phyloP scores from a whole-genome alignment of 139 green algal species.

The Desmodesmus armatus region DNA sequence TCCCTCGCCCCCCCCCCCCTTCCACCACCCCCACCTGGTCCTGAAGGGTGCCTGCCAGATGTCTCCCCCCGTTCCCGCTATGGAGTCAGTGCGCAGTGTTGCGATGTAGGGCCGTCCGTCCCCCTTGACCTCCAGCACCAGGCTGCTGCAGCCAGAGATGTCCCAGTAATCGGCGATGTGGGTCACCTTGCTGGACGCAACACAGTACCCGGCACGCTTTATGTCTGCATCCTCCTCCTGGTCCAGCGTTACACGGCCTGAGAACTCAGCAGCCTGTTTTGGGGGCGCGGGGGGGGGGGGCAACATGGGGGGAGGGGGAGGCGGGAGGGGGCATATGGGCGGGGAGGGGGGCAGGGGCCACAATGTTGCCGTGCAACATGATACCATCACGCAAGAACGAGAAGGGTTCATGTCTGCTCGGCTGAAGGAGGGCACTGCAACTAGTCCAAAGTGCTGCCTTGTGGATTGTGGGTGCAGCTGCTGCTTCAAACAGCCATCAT shows the following conservation, averaged over 20 bases:
- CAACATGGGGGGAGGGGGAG: background rate
- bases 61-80: conserved; percentile 29
- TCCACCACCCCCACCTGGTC: conserved; percentile 3
- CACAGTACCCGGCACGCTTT: conserved; percentile 40
- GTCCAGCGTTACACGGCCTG: background rate
- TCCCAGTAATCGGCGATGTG: conserved; percentile 44
- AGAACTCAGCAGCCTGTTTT: conserved; percentile 39
- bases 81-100: conserved; percentile 28
- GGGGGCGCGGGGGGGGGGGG: background rate
- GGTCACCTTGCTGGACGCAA: conserved; percentile 35
- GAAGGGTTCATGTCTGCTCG: too few relatives aligned
- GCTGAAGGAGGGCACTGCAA: too few relatives aligned
- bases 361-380: too few relatives aligned
- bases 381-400: too few relatives aligned
- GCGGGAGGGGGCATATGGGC: background rate
- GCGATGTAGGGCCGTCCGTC: conserved; percentile 48
- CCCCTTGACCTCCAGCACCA: conserved; percentile 35
- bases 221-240: conserved; percentile 35
- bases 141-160: conserved; percentile 2
- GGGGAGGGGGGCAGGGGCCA: too few relatives aligned
- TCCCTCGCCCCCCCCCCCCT: background rate
- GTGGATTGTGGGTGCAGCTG: too few relatives aligned
- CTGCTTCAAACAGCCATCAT: too few relatives aligned
- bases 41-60: conserved; percentile 48
- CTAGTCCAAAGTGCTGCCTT: too few relatives aligned